A percentile compares a stretch with the other conserved stretches of the same genome.
Evolutionary conservation across 768 basidiomycete genomes (phyloP).

Genomic region (Hirschioporus abietinus): DNA sequence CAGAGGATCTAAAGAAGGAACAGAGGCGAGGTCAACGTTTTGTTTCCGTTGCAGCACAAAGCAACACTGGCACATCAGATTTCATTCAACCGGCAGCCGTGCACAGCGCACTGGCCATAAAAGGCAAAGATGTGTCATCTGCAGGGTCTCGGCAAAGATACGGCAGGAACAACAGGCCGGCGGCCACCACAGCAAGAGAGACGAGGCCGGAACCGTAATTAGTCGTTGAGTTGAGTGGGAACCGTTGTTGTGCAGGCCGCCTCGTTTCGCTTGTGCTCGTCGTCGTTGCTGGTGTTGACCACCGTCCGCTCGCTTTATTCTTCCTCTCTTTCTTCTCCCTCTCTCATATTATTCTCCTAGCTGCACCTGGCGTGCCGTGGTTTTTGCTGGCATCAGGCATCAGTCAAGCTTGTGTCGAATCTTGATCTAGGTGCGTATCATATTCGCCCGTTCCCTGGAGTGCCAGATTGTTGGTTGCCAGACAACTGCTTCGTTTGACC

Average conservation of each 20-base stretch:
- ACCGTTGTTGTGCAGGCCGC: not conserved
- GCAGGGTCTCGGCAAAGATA: not conserved
- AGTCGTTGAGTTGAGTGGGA: not conserved
- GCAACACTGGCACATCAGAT: not conserved
- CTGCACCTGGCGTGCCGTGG: not conserved
- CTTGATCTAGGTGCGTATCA: not conserved
- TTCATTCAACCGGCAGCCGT: not conserved
- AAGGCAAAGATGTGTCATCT: not conserved
- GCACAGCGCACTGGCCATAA: not conserved
- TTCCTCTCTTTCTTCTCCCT: not conserved
- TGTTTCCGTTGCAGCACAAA: not conserved
- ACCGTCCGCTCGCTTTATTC: not conserved
- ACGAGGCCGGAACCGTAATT: not conserved
- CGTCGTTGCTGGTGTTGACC: not conserved
- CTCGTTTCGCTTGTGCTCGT: not conserved
- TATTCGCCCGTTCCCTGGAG: constrained; percentile 1
- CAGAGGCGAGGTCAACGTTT: not conserved
- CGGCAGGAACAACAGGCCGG: not conserved
- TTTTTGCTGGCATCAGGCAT: not conserved
- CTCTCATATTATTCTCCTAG: not conserved
- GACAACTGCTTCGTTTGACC: not conserved
- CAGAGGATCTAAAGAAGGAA: not conserved
- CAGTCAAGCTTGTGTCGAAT: constrained; percentile 1
- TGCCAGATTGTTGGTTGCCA: constrained; percentile 7
- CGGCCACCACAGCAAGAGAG: not conserved